Conservation (phyloP, 306 rosid genomes). For the Calophaca sinica region DNA sequence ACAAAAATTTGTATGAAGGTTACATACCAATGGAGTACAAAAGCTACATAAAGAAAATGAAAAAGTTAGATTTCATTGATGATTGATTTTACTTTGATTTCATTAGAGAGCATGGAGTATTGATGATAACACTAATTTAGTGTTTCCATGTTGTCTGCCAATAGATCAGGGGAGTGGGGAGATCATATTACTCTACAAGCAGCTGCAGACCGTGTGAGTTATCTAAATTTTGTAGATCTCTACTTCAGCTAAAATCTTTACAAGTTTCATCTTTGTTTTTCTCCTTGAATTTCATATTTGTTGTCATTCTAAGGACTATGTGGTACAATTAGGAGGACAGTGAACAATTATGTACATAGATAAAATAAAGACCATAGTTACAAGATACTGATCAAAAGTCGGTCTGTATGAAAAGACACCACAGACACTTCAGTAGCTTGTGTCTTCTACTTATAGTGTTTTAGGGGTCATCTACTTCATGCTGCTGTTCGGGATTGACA, state of each 20-base stretch:
- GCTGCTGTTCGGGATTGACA: neutral
- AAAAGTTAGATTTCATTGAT: slow-evolving; percentile 73
- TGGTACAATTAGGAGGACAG: neutral
- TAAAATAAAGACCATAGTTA: slow-evolving; percentile 1
- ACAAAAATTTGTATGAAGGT: slow-evolving; percentile 80
- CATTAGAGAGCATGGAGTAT: slow-evolving; percentile 43
- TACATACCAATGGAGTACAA: slow-evolving; percentile 89
- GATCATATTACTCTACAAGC: slow-evolving; percentile 98
- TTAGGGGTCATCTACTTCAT: neutral
- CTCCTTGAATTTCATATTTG: neutral
- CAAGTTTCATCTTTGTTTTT: neutral
- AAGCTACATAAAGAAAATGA: slow-evolving; percentile 87
- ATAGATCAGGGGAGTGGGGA: slow-evolving; percentile 99
- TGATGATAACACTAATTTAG: slow-evolving; percentile 44
- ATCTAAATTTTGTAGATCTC: slow-evolving; percentile 23
- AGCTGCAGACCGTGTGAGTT: slow-evolving; percentile 91
- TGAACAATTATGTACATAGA: slow-evolving; percentile 5
- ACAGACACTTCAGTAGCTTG: neutral
- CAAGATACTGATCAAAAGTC: neutral
- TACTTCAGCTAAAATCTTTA: slow-evolving; percentile 4
- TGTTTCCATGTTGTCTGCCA: slow-evolving; percentile 47
- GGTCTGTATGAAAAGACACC: neutral
- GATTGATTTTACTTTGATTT: slow-evolving; percentile 49
- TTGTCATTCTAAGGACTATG: slow-evolving; percentile 16
- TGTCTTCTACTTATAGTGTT: slow-evolving; percentile 10